A percentile compares a stretch with the other conserved stretches of the same genome.
These are phyloP conservation scores for Halophytophthora batemanensis DNA, from an alignment of 352 stramenopile species.

Conservation along the genomic window DNA sequence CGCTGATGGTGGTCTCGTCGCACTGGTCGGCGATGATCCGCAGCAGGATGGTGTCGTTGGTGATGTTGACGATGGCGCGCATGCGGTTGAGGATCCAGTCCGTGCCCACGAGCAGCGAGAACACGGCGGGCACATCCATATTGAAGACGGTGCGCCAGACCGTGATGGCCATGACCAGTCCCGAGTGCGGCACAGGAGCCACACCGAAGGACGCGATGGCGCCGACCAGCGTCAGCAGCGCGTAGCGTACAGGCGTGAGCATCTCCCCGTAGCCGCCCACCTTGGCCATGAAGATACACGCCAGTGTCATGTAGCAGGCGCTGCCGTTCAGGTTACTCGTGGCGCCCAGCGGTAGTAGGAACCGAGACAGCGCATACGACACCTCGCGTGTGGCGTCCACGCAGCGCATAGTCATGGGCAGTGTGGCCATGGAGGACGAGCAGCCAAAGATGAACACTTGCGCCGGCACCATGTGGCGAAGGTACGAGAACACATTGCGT, in stretches of 20 bases:
- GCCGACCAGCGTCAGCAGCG: constrained; percentile 54
- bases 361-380: constrained; percentile 53
- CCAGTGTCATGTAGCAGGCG: constrained; percentile 71
- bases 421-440: constrained; percentile 74
- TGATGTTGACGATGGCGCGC: constrained; percentile 74
- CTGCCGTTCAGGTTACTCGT: constrained; percentile 73
- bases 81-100: constrained; percentile 76
- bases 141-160: constrained; percentile 74
- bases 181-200: constrained; percentile 65
- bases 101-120: constrained; percentile 62
- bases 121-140: constrained; percentile 46
- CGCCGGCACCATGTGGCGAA: constrained; percentile 63
- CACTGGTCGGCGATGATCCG: constrained; percentile 73
- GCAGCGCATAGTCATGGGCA: constrained; percentile 75
- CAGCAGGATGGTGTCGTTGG: constrained; percentile 70
- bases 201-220: constrained; percentile 69
- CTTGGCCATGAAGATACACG: constrained; percentile 71
- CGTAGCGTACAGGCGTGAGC: constrained; percentile 49
- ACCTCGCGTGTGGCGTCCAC: constrained; percentile 65
- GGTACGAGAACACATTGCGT: constrained; percentile 62
- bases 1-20: constrained; percentile 42
- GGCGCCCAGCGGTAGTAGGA: constrained; percentile 61
- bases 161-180: constrained; percentile 74
- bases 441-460: constrained; percentile 78
- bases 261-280: constrained; percentile 44